Conservation (phyloP, 805 yeast species). For the Metahyphopichia silvanorum region DNA sequence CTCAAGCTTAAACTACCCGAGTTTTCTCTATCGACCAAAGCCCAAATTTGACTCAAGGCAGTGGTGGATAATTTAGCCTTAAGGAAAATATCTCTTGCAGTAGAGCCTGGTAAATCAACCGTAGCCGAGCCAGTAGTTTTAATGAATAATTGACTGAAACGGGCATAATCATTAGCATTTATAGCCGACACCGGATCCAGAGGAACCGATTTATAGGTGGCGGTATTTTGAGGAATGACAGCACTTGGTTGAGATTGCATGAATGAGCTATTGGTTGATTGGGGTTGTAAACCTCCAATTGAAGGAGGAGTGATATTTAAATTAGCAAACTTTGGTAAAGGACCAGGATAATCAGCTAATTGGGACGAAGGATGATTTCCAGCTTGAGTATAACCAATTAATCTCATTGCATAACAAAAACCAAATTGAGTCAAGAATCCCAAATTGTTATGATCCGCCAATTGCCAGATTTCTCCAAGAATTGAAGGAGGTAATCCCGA, state of each 20-base stretch:
- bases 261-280: constrained; percentile 35
- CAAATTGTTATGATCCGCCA: constrained; percentile 83
- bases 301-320: constrained; percentile 19
- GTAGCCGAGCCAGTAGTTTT: constrained; percentile 55
- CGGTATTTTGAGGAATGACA: constrained; percentile 29
- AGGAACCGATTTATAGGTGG: constrained; percentile 26
- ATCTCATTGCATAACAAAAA: constrained; percentile 81
- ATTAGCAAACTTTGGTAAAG: constrained; percentile 57
- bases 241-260: constrained; percentile 42
- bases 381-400: constrained; percentile 82
- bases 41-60: constrained; percentile 85
- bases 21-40: constrained; percentile 72
- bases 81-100: constrained; percentile 80
- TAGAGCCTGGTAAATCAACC: constrained; percentile 66
- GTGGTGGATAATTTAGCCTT: constrained; percentile 84
- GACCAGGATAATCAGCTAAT: constrained; percentile 57
- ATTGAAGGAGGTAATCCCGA: constrained; percentile 76
- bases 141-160: constrained; percentile 69
- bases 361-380: constrained; percentile 55
- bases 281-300: constrained; percentile 23
- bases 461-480: constrained; percentile 90
- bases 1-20: constrained; percentile 68
- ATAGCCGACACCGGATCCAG: constrained; percentile 48
- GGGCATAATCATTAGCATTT: constrained; percentile 54
- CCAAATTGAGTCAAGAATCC: constrained; percentile 82